Evolutionary conservation across 805 yeast genomes (phyloP).

Genomic region (Schizosaccharomyces cryophilus): DNA sequence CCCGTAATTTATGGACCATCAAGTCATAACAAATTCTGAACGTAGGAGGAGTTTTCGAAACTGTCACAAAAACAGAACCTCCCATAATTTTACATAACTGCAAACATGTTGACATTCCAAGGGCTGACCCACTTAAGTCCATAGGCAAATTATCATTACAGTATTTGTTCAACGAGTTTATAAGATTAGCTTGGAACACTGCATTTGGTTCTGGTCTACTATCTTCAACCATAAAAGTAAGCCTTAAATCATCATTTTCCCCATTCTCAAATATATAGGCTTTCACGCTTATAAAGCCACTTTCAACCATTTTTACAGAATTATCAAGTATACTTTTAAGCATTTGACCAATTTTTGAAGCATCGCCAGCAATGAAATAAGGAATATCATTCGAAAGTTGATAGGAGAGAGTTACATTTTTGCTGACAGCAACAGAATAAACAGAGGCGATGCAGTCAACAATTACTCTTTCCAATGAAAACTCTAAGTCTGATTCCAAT

Average conservation of each 20-base stretch:
- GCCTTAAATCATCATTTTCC: conserved; percentile 14
- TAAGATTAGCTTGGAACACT: neutral
- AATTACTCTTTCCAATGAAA: conserved; percentile 22
- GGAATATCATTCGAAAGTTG: conserved; percentile 14
- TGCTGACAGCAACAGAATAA: conserved; percentile 23
- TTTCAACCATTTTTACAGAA: conserved; percentile 26
- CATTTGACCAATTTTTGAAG: conserved; percentile 26
- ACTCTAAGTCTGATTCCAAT: conserved; percentile 22
- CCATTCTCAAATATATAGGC: conserved; percentile 12
- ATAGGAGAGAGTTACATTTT: conserved; percentile 22
- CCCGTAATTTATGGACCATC: neutral
- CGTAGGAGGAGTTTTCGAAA: conserved; percentile 18
- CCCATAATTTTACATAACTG: conserved; percentile 23
- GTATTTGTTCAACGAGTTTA: neutral
- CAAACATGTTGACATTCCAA: conserved; percentile 26
- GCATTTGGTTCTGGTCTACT: conserved; percentile 15
- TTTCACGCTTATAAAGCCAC: conserved; percentile 20
- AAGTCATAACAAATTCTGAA: neutral
- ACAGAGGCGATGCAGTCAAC: conserved; percentile 22
- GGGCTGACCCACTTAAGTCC: conserved; percentile 28
- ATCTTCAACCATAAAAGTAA: conserved; percentile 20
- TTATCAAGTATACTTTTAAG: conserved; percentile 29
- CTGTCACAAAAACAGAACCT: conserved; percentile 6
- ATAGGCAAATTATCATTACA: conserved; percentile 15
- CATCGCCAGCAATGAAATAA: conserved; percentile 22